Percentiles rank a stretch among this genome's conserved stretches.
These are phyloP conservation scores for Cercospora sojina DNA, from an alignment of 2,329 filamentous ascomycete species.

Conservation along the genomic window DNA sequence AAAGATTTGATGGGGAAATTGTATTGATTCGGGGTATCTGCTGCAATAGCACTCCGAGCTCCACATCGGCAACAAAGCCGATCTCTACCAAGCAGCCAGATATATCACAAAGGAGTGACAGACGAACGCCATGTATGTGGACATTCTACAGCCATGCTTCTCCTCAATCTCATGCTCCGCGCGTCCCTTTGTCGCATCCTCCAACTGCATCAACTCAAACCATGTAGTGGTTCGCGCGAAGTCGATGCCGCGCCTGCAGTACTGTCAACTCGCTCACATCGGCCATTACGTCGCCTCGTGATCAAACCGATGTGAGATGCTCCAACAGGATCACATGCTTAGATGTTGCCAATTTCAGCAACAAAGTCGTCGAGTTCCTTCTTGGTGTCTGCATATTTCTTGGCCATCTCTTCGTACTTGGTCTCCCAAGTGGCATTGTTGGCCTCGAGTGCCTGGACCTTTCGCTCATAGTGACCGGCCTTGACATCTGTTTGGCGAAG, in stretches of 20 bases:
- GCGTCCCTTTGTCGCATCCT: neutral
- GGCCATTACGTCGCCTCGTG: neutral
- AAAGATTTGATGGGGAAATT: neutral
- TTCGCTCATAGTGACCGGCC: conserved; percentile 98
- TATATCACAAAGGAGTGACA: neutral
- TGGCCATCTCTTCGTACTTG: conserved; percentile 97
- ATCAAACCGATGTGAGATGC: neutral
- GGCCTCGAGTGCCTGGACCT: conserved; percentile 93
- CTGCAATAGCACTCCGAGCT: conserved; percentile 5
- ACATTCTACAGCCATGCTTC: neutral
- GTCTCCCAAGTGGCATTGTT: conserved; percentile 91
- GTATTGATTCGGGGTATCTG: conserved; percentile 11
- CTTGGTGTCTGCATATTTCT: conserved; percentile 80
- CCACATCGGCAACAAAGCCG: neutral
- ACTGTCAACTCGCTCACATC: neutral
- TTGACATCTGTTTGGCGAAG: conserved; percentile 99
- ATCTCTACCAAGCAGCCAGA: conserved; percentile 10
- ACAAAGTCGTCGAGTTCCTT: conserved; percentile 92
- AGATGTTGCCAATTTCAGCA: conserved; percentile 90
- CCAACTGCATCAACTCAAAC: neutral
- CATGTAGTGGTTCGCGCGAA: neutral
- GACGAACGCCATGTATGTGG: neutral
- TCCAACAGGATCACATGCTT: conserved; percentile 39
- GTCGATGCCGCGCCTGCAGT: neutral
- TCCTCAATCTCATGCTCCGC: neutral